These are phyloP conservation scores for Colletotrichum godetiae DNA, from an alignment of 2,329 filamentous ascomycete genomes.

Conservation along the genomic window DNA sequence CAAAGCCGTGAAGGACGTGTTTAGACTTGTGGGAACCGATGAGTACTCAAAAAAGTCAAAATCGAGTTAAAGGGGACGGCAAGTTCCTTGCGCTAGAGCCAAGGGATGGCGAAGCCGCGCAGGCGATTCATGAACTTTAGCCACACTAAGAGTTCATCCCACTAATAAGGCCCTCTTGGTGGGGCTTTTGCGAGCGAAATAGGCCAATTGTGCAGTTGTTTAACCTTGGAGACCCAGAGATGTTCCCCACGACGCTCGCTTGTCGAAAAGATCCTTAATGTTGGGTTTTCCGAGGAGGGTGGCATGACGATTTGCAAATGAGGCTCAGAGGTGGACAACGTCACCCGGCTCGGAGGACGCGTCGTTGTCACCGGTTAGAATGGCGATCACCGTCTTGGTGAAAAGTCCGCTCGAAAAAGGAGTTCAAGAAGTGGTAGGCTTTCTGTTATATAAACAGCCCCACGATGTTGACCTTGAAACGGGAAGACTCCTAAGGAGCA, in stretches of 20 bases:
- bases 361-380: not conserved
- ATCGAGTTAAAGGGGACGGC: not conserved
- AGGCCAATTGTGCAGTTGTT: not conserved
- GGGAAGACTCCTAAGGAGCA: not conserved
- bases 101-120: not conserved
- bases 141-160: slow-evolving; percentile 10
- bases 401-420: not conserved
- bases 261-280: slow-evolving; percentile 9
- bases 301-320: not conserved
- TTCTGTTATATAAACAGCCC: not conserved
- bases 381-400: not conserved
- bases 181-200: slow-evolving; percentile 3
- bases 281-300: not conserved
- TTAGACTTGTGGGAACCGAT: not conserved
- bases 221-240: not conserved
- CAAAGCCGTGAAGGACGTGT: not conserved
- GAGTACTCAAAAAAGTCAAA: too few species aligned
- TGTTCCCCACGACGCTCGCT: not conserved
- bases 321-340: slow-evolving; percentile 3
- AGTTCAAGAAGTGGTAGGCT: too few species aligned
- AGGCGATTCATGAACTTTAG: slow-evolving; percentile 10
- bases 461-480: not conserved
- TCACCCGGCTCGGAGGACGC: slow-evolving; percentile 6
- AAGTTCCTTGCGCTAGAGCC: slow-evolving; percentile 2
- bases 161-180: not conserved